Conservation (phyloP, 129 eudicot species). For the Kitagawia praeruptora region DNA sequence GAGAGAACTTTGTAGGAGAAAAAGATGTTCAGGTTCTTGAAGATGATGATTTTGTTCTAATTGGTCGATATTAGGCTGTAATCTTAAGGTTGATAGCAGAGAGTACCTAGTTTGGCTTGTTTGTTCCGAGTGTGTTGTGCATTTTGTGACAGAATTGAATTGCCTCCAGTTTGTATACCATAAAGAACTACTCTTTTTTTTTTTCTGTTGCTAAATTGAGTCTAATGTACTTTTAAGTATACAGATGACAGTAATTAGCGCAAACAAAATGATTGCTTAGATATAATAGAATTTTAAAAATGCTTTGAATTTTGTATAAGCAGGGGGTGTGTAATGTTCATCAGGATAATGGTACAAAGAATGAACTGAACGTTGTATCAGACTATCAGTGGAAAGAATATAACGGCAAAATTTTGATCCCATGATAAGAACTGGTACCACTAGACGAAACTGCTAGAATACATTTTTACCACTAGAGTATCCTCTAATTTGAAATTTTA, state of each 20-base stretch:
- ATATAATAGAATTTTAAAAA: no score
- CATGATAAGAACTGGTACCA: no score
- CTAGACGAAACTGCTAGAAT: no score
- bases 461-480: no score
- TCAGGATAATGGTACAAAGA: no score
- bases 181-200: background rate
- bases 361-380: no score
- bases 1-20: slow-evolving; percentile 60
- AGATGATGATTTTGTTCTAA: slow-evolving; percentile 58
- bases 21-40: slow-evolving; percentile 71
- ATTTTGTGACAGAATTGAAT: background rate
- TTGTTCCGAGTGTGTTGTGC: background rate
- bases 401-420: no score
- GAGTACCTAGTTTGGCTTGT: background rate
- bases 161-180: background rate
- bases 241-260: background rate
- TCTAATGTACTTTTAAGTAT: background rate
- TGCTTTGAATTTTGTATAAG: no score
- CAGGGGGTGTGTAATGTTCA: no score
- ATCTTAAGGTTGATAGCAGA: slow-evolving; percentile 6
- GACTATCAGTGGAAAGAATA: no score
- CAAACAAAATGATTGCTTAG: background rate
- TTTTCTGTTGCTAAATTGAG: no score
- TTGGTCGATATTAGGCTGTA: slow-evolving; percentile 55
- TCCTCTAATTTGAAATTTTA: no score